These are phyloP conservation scores for Mortierella sp. DNA, from an alignment of 371 early-diverging fungal genomes.

Conservation along the genomic window DNA sequence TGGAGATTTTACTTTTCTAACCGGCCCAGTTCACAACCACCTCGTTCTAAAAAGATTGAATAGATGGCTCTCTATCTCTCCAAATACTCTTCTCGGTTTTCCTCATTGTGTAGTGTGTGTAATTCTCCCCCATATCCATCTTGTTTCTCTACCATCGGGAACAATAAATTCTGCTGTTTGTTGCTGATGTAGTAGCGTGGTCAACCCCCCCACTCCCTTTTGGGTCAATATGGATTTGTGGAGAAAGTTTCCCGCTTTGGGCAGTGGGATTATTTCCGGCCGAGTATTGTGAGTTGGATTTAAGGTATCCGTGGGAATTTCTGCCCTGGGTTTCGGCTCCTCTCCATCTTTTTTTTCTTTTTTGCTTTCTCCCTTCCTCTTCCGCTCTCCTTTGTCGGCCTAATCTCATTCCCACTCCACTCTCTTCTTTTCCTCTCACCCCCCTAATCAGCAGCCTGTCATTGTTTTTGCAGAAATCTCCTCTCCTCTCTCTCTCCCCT, in stretches of 20 bases:
- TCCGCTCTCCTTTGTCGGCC: not conserved
- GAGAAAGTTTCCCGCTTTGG: not conserved
- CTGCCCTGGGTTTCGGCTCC: too few species aligned
- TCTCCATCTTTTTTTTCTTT: slow-evolving; percentile 8
- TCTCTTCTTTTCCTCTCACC: not conserved
- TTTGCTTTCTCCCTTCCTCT: slow-evolving; percentile 1
- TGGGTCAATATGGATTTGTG: too few species aligned
- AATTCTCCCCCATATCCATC: too few species aligned
- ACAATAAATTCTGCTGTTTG: too few species aligned
- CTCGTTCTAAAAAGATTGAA: not conserved
- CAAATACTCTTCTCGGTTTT: not conserved
- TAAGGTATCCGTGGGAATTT: too few species aligned
- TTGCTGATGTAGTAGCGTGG: too few species aligned
- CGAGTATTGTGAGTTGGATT: too few species aligned
- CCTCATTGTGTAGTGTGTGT: not conserved
- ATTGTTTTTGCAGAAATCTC: too few species aligned
- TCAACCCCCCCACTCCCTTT: too few species aligned
- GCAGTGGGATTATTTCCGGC: not conserved
- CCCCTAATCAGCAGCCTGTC: not conserved
- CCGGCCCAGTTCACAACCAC: not conserved
- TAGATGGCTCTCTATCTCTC: not conserved
- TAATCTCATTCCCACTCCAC: not conserved
- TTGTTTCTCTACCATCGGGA: too few species aligned
- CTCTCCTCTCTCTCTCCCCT: not conserved
- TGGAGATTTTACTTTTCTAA: slow-evolving; percentile 27